These are phyloP conservation scores for Bacidia gigantensis DNA, from an alignment of 495 filamentous ascomycete genomes.

Conservation along the genomic window DNA sequence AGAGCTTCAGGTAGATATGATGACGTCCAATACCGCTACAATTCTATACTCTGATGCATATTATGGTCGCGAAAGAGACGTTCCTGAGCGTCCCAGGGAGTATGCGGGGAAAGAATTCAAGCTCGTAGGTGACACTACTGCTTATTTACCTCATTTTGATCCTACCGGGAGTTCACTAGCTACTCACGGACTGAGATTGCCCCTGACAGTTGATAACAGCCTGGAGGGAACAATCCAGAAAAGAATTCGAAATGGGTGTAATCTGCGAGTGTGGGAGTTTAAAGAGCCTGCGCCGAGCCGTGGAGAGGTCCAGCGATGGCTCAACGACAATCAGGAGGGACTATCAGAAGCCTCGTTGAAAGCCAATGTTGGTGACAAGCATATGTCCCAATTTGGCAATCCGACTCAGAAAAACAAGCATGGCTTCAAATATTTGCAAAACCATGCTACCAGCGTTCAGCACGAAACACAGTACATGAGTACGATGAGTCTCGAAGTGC, in stretches of 20 bases:
- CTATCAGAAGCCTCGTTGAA: neutral
- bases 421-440: constrained; percentile 81
- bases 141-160: constrained; percentile 72
- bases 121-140: constrained; percentile 56
- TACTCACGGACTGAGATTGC: constrained; percentile 38
- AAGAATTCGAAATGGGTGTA: constrained; percentile 33
- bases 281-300: constrained; percentile 51
- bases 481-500: constrained; percentile 88
- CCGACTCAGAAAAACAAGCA: constrained; percentile 75
- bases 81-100: constrained; percentile 63
- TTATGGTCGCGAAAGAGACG: constrained; percentile 76
- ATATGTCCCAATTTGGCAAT: constrained; percentile 76
- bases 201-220: constrained; percentile 31
- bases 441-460: constrained; percentile 57
- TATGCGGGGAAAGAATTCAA: constrained; percentile 85
- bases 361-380: constrained; percentile 18
- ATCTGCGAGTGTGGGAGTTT: constrained; percentile 51
- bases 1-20: constrained; percentile 22
- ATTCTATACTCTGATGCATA: constrained; percentile 76
- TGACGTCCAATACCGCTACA: constrained; percentile 25
- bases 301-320: constrained; percentile 58
- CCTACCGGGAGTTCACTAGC: constrained; percentile 41
- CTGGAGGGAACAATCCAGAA: constrained; percentile 37
- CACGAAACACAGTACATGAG: constrained; percentile 93
- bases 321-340: constrained; percentile 21